Base-by-base conservation (phyloP, 73 alveolate species). In the Paramecium sonneborni region DNA sequence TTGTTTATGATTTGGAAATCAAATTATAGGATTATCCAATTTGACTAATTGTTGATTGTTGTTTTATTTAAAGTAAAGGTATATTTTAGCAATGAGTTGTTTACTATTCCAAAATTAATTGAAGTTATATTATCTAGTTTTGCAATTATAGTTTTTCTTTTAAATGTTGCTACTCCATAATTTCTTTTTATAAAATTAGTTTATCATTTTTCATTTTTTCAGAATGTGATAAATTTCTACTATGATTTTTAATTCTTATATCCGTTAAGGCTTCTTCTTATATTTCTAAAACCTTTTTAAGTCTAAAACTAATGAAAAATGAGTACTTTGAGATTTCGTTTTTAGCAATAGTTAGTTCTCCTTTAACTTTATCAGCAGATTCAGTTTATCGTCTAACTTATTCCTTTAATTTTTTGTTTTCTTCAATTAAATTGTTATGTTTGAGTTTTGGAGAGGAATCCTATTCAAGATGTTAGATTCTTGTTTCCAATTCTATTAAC, bases 231-330 rank as follows among this genome's bases (percentile, higher is more conserved):
- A 43, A 18, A 79, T 34, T 43, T 46, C 90, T 79, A 18, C 76
- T 20, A n/a, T 79, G 55, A 24, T 23, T 30, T 46, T 79, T 79
- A 24, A 79, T 79, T 43, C 90, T 39, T 8, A 41, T 39, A 79
- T 79, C 90, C 72, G 90, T 79, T 79, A 79, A 46, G 15, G 90
- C 90, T 46, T 79, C 90, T 46, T 79, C 90, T 44, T 79, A 41
- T 23, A 79, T n/a, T 14, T 79, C 90, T 44, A 79, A 46, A 14
- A 79, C 30, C 41, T 46, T 39, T 26, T 79, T 39, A 23, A 79
- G 55, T 37, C 72, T 79, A 4, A 21, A 8, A 2, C 15, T 52
- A 52, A 4, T 20, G 1, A 41, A 20, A 21, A n/a, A 12, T 32
- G 55, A 6, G 20, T 79, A 79, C 90, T 46, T 79, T 2, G 46